Conservation (phyloP, 2,329 filamentous ascomycete genomes). For the Dactylella cylindrospora region DNA sequence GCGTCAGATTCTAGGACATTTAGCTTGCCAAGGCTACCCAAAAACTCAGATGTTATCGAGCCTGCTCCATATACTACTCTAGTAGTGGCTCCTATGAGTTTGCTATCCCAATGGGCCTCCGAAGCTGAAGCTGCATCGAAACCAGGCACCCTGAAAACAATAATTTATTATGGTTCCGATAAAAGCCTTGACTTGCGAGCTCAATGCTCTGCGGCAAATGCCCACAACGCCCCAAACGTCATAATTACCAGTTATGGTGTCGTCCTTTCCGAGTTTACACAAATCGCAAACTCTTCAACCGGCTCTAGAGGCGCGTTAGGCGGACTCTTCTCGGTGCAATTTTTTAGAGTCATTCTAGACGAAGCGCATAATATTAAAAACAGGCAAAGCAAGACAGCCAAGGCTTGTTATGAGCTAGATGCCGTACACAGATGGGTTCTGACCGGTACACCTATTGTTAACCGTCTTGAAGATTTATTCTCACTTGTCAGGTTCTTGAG, state of each 20-base stretch:
- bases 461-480: conserved; percentile 90
- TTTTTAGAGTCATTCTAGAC: conserved; percentile 92
- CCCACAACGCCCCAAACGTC: conserved; percentile 75
- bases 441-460: conserved; percentile 95
- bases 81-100: conserved; percentile 93
- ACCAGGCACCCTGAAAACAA: conserved; percentile 74
- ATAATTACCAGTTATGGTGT: conserved; percentile 95
- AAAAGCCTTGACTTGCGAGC: conserved; percentile 76
- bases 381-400: conserved; percentile 85
- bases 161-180: conserved; percentile 90
- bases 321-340: conserved; percentile 87
- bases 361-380: conserved; percentile 94
- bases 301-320: conserved; percentile 66
- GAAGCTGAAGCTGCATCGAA: conserved; percentile 90
- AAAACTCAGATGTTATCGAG: conserved; percentile 57
- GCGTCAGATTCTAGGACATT: conserved; percentile 31
- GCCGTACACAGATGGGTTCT: conserved; percentile 88
- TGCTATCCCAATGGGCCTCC: conserved; percentile 95
- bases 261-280: conserved; percentile 83
- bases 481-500: conserved; percentile 87
- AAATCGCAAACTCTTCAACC: conserved; percentile 64
- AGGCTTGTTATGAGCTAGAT: conserved; percentile 86
- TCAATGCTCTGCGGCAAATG: conserved; percentile 74
- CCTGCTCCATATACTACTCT: conserved; percentile 84
- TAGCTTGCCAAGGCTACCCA: conserved; percentile 39